Evolutionary conservation across 2,329 filamentous ascomycete species (phyloP), one percentile per base, ranked within the genome.

Genomic region (Penicillium sp.): DNA sequence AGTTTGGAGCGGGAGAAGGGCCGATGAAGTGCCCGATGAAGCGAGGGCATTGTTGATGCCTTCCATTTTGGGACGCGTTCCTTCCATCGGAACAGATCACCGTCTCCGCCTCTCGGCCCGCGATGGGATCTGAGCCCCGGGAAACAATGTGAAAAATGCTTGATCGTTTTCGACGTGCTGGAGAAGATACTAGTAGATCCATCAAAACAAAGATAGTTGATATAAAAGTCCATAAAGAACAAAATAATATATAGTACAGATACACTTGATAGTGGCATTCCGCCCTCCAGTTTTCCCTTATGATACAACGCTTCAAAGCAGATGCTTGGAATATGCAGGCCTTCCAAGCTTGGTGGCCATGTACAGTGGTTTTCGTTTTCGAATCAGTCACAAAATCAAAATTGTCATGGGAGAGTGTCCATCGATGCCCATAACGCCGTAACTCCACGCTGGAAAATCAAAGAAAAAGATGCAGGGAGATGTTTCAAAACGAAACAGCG

Each of bases 381-480:
- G 29, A 52, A 46, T 43, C 19, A 27, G 14, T 37, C 33, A 42
- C 22, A 42, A 29, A 39, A 49, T 35, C 19, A 42, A 19, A 22
- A 24, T 39, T 42, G 33, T 50, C 50, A 35, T 53, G 50, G 64
- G 65, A 67, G 65, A 66, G 59, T 66, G 55, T 64, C 62, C 42
- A 48, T 61, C 53, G 22, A 53, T 55, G 29, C 27, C 47, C 52
- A 22, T 19, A 55, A 62, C 60, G 37, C 64, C 64, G 59, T 33
- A 66, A 66, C 65, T 53, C 65, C 65, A 58, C 62, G 66, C 67
- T 67, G 56, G 54, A 54, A 60, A 60, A 35, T 31, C 56, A 43
- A 59, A 49, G 19, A 62, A 63, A 60, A 55, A 60, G 49, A 43
- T 55, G 52, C 49, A 22, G 50, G 24, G 14, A 50, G 2, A 45